A percentile compares a stretch with the other conserved stretches of the same genome.
phyloP scores from a whole-genome alignment of 176 grass and related monocot genomes.

The Oryza meyeriana region DNA sequence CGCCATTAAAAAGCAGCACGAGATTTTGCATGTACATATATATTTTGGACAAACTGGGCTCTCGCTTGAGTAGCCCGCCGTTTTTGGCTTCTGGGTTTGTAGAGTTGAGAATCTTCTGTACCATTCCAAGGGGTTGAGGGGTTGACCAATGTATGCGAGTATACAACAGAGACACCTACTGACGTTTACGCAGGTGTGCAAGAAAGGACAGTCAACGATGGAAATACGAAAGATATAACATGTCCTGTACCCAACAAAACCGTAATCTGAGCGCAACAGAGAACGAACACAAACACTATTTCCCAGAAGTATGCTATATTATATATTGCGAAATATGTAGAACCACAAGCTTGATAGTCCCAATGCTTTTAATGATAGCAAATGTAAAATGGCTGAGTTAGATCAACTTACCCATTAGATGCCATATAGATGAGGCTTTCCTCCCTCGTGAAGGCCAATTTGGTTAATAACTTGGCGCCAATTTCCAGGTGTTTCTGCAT shows the following conservation, averaged over 20 bases:
- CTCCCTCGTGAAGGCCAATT: slow-evolving; percentile 87
- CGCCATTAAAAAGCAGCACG: slow-evolving; percentile 50
- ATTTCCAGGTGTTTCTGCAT: slow-evolving; percentile 84
- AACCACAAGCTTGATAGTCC: no score
- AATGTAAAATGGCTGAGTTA: background rate
- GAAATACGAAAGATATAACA: background rate
- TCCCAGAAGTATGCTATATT: background rate
- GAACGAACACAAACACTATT: background rate
- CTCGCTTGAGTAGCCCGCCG: slow-evolving; percentile 1
- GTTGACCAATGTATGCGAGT: background rate
- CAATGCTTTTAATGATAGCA: background rate
- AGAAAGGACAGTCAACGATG: background rate
- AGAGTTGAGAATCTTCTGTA: background rate
- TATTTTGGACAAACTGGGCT: slow-evolving; percentile 23
- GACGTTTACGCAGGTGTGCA: background rate
- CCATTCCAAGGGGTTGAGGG: background rate
- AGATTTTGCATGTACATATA: slow-evolving; percentile 32
- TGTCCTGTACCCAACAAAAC: background rate
- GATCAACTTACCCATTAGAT: slow-evolving; percentile 76
- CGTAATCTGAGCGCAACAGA: background rate
- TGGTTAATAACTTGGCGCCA: slow-evolving; percentile 97
- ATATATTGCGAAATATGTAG: background rate
- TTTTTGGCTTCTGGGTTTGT: slow-evolving; percentile 3
- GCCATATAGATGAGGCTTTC: slow-evolving; percentile 98
- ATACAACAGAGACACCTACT: slow-evolving; percentile 20